These are phyloP conservation scores for Pyrus communis DNA, from an alignment of 306 rosid genomes.

Conservation along the genomic window DNA sequence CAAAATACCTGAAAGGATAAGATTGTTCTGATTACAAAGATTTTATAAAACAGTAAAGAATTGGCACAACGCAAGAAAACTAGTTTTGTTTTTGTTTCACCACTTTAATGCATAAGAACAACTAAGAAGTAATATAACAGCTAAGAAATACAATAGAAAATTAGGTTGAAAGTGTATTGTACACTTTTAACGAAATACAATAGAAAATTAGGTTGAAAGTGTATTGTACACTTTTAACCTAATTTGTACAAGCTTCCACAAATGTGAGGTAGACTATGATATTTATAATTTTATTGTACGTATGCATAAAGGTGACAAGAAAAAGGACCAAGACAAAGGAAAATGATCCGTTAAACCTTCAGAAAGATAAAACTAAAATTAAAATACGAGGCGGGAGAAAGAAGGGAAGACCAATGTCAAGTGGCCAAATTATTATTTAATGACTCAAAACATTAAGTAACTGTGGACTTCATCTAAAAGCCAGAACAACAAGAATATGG, in stretches of 20 bases:
- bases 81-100: neutral
- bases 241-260: neutral
- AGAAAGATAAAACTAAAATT: neutral
- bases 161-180: neutral
- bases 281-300: neutral
- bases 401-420: neutral
- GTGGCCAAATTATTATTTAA: neutral
- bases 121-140: neutral
- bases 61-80: neutral
- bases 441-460: neutral
- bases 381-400: neutral
- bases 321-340: neutral
- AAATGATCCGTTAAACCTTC: neutral
- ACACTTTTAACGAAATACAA: neutral
- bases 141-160: neutral
- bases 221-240: no score
- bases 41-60: neutral
- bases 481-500: conserved; percentile 7
- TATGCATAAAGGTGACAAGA: neutral
- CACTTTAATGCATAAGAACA: neutral
- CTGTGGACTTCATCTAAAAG: neutral
- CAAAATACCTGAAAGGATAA: neutral
- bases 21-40: neutral
- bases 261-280: neutral
- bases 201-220: neutral